Base-by-base conservation (phyloP, 2,329 filamentous ascomycete genomes). In the Pseudogymnoascus sp. region DNA sequence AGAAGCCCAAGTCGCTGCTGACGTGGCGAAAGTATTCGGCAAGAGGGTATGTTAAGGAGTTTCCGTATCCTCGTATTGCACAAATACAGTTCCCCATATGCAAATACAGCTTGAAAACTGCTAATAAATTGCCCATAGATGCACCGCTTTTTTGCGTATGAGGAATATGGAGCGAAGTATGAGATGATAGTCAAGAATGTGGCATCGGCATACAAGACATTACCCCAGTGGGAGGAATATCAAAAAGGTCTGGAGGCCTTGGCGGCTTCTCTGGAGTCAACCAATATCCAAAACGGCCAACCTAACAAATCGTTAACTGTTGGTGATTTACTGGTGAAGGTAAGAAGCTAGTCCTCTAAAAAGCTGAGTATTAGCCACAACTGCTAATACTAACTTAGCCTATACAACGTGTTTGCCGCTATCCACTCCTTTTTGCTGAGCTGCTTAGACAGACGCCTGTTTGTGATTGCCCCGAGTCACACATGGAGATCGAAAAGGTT, bases 121-220 rank as follows among this genome's bases (percentile, higher is more conserved):
- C 19, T 43, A 41, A 25, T n/a, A 51, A 21, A 19, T 23, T 43
- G 13, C 19, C 5, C 62, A 13, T 67, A 96, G 90, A 88, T 96
- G 78, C 84, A 85, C 65, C 86, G 87, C 0, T 95, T 98, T 77
- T 89, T 90, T 72, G 81, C 89, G 61, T 99, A 99, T 73, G 90
- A 96, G 77, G 90, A 96, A 70, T 99, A 96, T 74, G 90, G 90
- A 37, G 89, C 90, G 62, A 93, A 93, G 73, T 96, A 95, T 75
- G 91, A 96, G 69, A 81, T 92, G 68, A 90, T 97, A 80, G 86
- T 89, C 57, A 86, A 89, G 68, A 91, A 96, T 67, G 79, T 96
- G 37, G 85, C 87, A 36, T 81, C 87, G 25, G 82, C 88, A 14
- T 85, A 90, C 67, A 83, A 86, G 65, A 84, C 83, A 6, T 83